Base-by-base conservation (phyloP, 352 stramenopile genomes). In the Globisporangium viniferum region DNA sequence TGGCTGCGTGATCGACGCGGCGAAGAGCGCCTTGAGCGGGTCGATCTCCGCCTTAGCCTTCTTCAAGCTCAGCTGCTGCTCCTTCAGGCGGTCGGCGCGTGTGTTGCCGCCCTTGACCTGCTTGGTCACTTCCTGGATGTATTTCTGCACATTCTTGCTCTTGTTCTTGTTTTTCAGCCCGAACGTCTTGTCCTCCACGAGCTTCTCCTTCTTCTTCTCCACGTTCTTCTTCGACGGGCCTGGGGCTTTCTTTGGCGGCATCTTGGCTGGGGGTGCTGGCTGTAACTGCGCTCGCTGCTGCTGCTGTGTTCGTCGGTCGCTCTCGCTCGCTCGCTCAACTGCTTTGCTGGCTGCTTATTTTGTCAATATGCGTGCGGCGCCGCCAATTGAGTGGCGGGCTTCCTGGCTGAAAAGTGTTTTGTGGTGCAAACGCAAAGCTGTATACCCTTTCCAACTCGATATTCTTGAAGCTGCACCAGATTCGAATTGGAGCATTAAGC, bases 111-210 rank as follows among this genome's bases (percentile, higher is more conserved):
- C 89, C 76, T 94, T 96, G 59, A 94, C 89, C 73, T 97, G 88
- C 69, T 97, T 97, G 49, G 89, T 91, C 54, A 97, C 89, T 62
- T 94, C 81, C 76, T 94, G 79, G 59, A 98, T 92, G 77, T 94
- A 97, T 74, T 96, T 89, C 74, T 99, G 94, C 59, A 99, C 95
- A 71, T 98, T 98, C 69, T 98, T 98, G 73, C 81, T 96, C 83
- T 99, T 99, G 79, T 99, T 99, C 78, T 99, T 99, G 86, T 99
- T 99, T 82, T 99, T 99, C 29, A 99, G 83, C 31, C 98, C 98
- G 72, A 99, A 99, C 18, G 97, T 99, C 82, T 99, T 99, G 82
- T 99, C 97, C 72, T 99, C 97, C 46, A 99, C 74, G 22, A 85
- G 70, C 82, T 98, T 97, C 20, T 97, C 90, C 71, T 96, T 93